Base-by-base conservation (phyloP, 441 rosid genomes). In the Macaranga tanarius region DNA sequence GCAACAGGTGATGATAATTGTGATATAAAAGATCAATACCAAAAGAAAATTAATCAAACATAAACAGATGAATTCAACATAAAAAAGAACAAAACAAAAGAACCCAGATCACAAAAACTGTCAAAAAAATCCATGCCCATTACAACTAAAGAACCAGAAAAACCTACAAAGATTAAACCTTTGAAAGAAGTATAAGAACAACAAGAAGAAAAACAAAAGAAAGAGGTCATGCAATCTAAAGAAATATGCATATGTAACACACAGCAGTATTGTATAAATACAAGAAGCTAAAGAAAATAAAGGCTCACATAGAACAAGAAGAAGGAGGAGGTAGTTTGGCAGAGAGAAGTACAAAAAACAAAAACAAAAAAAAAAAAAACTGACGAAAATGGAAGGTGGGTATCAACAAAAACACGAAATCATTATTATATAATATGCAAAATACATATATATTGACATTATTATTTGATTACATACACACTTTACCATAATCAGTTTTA, bases 341-440 rank as follows among this genome's bases (percentile, higher is more conserved):
- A 76, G 75, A 55, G 65, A 38, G 77, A 77, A 71, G 57, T 45
- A 54, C 75, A 48, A 61, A 26, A 77, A 57, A 54, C 75, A 47
- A 66, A 25, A 77, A 57, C 10, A 13, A 10, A 73, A 60, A 42
- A 77, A 57, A 10, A 16, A n/a, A 73, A 66, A 47, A 70, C 67
- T 40, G 78, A 70, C 70, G 80, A 75, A 78, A 72, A 78, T 67
- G 75, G 73, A 76, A 70, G 80, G 77, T 64, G 81, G 75, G 79
- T 25, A 83, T 72, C 77, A 75, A 76, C 75, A 73, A 56, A 71
- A 72, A 78, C 78, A 71, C 71, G 73, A 78, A 76, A 77, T 72
- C 60, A 65, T 62, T 73, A 61, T 71, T 72, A 58, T 77, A 62
- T 74, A 58, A 28, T 22, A 54, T 47, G 26, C 40, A 58, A 45